Percentiles rank a stretch among this genome's conserved stretches.
Conservation (phyloP, 1,284 basidiomycete species). For the Athelia sp. region DNA sequence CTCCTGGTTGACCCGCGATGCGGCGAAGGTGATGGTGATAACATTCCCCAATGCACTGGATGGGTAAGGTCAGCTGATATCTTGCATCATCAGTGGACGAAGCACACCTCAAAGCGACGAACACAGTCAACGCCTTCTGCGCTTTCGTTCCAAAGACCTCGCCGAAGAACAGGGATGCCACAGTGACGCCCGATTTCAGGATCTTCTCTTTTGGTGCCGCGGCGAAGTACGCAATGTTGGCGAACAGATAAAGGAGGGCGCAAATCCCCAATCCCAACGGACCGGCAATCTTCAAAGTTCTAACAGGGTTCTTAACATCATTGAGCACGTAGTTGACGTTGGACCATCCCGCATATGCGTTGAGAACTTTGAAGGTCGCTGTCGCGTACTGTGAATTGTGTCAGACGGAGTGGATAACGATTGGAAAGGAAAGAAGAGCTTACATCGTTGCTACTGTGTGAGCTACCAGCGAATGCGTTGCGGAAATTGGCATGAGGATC, state of each 20-base stretch:
- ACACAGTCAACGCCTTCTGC: slow-evolving; percentile 52
- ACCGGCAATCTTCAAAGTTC: slow-evolving; percentile 50
- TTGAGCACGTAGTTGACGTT: slow-evolving; percentile 50
- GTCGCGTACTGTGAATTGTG: no score
- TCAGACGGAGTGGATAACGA: no score
- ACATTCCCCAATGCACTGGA: not conserved
- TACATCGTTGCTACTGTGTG: slow-evolving; percentile 37
- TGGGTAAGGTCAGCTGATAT: slow-evolving; percentile 35
- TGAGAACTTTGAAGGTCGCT: slow-evolving; percentile 54
- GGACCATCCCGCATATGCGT: slow-evolving; percentile 50
- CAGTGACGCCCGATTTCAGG: slow-evolving; percentile 48
- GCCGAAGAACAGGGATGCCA: slow-evolving; percentile 65
- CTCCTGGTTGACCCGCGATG: slow-evolving; percentile 49
- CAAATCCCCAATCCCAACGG: slow-evolving; percentile 45
- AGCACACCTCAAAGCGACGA: slow-evolving; percentile 51
- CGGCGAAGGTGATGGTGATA: slow-evolving; percentile 30
- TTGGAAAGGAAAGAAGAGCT: no score
- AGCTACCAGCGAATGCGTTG: slow-evolving; percentile 44
- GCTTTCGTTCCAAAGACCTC: slow-evolving; percentile 57
- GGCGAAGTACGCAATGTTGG: slow-evolving; percentile 62
- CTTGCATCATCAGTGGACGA: slow-evolving; percentile 61
- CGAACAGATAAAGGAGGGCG: slow-evolving; percentile 42
- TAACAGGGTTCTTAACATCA: slow-evolving; percentile 46
- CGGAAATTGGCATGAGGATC: slow-evolving; percentile 41
- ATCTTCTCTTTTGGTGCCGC: slow-evolving; percentile 65